Percentiles rank a stretch among this genome's conserved stretches.
phyloP scores from a whole-genome alignment of 2,329 filamentous ascomycete genomes.

The Aphanoascus verrucosus region DNA sequence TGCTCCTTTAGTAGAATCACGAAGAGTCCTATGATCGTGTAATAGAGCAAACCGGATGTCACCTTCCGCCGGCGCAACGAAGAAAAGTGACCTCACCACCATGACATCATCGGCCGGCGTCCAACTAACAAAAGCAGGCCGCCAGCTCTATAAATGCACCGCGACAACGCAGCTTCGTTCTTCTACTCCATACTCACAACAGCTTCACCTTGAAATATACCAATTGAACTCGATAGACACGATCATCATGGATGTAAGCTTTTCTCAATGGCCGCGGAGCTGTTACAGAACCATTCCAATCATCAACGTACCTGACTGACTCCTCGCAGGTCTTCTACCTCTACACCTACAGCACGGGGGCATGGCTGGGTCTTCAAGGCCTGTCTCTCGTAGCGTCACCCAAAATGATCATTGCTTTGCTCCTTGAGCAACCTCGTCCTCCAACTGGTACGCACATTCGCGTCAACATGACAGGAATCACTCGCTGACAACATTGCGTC shows the following conservation, averaged over 20 bases:
- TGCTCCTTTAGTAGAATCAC: no score
- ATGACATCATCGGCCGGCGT: no score
- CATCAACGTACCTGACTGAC: not conserved
- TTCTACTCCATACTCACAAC: not conserved
- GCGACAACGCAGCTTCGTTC: no score
- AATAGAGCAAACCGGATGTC: no score
- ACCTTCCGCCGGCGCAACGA: no score
- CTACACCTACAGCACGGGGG: conserved; percentile 38
- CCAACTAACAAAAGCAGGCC: no score
- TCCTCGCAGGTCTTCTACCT: conserved; percentile 31
- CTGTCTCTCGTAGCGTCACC: conserved; percentile 50
- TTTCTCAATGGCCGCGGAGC: not conserved
- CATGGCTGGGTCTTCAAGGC: conserved; percentile 37
- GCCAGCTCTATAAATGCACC: no score
- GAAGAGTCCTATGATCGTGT: no score
- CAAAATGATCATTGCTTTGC: conserved; percentile 49
- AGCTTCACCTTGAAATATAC: not conserved
- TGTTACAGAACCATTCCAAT: not conserved
- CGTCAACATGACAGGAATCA: no score
- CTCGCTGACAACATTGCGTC: not conserved
- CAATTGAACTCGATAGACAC: not conserved
- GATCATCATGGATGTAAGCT: conserved; percentile 17
- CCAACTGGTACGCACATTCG: conserved; percentile 36
- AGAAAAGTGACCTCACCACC: no score
- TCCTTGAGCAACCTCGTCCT: conserved; percentile 47